These are phyloP conservation scores for Cladophialophora psammophila DNA, from an alignment of 2,329 filamentous ascomycete species.

Conservation along the genomic window DNA sequence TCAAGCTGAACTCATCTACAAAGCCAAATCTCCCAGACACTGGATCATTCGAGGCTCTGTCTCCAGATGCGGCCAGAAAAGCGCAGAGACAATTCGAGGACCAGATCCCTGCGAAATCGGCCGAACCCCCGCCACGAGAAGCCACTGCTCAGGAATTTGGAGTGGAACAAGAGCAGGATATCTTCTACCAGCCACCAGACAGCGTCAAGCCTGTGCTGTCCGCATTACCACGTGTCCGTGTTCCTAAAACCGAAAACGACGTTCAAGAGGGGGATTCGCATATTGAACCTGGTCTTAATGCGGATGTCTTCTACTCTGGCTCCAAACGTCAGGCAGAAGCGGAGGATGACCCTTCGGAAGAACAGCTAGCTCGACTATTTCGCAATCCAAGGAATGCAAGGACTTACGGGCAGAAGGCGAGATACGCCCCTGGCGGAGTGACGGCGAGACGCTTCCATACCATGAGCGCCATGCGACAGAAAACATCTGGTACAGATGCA, in stretches of 20 bases:
- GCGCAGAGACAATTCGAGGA: slow-evolving; percentile 59
- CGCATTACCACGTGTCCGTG: slow-evolving; percentile 61
- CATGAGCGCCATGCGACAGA: slow-evolving; percentile 28
- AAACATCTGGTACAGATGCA: slow-evolving; percentile 39
- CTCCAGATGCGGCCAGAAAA: slow-evolving; percentile 54
- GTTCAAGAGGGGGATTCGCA: slow-evolving; percentile 53
- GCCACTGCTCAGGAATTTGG: slow-evolving; percentile 44
- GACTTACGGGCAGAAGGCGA: slow-evolving; percentile 59
- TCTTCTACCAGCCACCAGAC: slow-evolving; percentile 62
- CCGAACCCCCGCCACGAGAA: slow-evolving; percentile 50
- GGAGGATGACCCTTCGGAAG: slow-evolving; percentile 59
- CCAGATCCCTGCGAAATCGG: slow-evolving; percentile 60
- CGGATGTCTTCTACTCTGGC: slow-evolving; percentile 61
- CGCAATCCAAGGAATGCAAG: slow-evolving; percentile 64
- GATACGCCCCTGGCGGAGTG: slow-evolving; percentile 36
- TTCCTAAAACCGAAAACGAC: slow-evolving; percentile 61
- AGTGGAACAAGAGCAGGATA: slow-evolving; percentile 64
- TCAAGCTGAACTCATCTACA: slow-evolving; percentile 49
- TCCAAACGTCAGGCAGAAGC: slow-evolving; percentile 36
- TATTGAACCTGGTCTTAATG: slow-evolving; percentile 58
- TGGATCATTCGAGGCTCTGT: slow-evolving; percentile 42
- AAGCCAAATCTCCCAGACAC: slow-evolving; percentile 53
- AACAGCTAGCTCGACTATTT: slow-evolving; percentile 68
- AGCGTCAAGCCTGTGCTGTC: slow-evolving; percentile 58
- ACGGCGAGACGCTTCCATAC: slow-evolving; percentile 32